Evolutionary conservation across 768 basidiomycete species (phyloP).

Genomic region (Serendipita vermifera): DNA sequence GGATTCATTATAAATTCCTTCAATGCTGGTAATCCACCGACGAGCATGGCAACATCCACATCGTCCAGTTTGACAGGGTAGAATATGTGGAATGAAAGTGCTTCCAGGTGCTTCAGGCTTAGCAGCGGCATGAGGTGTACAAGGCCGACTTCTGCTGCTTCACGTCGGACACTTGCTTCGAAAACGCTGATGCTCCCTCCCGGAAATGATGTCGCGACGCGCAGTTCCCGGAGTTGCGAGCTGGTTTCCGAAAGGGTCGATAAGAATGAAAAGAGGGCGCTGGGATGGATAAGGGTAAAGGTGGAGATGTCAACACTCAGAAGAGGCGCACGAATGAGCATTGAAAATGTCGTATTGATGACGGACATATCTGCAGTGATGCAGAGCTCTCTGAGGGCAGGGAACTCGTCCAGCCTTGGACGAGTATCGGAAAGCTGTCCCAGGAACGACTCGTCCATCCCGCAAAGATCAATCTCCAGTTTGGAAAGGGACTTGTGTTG

Average conservation of each 20-base stretch:
- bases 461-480: neutral
- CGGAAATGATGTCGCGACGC: neutral
- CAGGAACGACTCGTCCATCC: neutral
- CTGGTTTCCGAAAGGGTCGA: neutral
- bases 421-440: neutral
- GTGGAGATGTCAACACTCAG: neutral
- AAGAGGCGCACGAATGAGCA: neutral
- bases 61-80: neutral
- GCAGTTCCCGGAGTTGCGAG: neutral
- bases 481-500: neutral
- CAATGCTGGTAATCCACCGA: neutral
- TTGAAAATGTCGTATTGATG: neutral
- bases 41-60: neutral
- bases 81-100: neutral
- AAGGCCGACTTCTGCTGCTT: neutral
- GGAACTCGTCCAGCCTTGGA: neutral
- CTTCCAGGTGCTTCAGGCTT: neutral
- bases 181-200: neutral
- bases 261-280: neutral
- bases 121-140: neutral
- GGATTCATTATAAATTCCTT: neutral
- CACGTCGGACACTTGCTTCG: too few species aligned
- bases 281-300: neutral
- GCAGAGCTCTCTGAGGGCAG: neutral
- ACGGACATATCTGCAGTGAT: neutral